phyloP scores from a whole-genome alignment of 2,329 filamentous ascomycete species.

The Exserohilum turcica region DNA sequence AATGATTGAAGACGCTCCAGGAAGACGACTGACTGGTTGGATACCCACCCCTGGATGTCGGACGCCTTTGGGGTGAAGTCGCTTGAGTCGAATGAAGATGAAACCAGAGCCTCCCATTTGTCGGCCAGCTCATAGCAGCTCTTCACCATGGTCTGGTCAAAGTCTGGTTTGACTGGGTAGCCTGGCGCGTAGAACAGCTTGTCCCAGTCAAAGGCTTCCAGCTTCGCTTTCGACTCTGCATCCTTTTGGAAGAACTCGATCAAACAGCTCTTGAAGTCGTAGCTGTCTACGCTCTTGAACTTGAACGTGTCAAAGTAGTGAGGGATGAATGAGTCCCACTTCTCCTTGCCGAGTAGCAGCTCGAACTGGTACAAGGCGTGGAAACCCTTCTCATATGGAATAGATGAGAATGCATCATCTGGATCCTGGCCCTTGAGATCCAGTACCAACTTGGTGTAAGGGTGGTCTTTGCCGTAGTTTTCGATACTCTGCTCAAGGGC shows the following conservation, averaged over 20 bases:
- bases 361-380: slow-evolving; percentile 92
- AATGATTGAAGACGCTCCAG: slow-evolving; percentile 78
- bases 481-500: slow-evolving; percentile 79
- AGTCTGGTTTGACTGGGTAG: slow-evolving; percentile 85
- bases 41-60: slow-evolving; percentile 76
- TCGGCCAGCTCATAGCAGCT: slow-evolving; percentile 80
- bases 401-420: slow-evolving; percentile 89
- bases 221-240: slow-evolving; percentile 63
- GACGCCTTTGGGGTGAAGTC: slow-evolving; percentile 64
- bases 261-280: slow-evolving; percentile 89
- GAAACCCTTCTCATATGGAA: slow-evolving; percentile 97
- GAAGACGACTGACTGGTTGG: slow-evolving; percentile 91
- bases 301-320: slow-evolving; percentile 90
- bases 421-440: slow-evolving; percentile 90
- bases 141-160: slow-evolving; percentile 86
- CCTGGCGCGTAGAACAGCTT: slow-evolving; percentile 87
- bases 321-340: slow-evolving; percentile 94
- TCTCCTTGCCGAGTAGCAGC: slow-evolving; percentile 78
- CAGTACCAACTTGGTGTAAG: slow-evolving; percentile 90
- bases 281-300: slow-evolving; percentile 86
- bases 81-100: slow-evolving; percentile 15
- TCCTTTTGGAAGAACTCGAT: slow-evolving; percentile 81
- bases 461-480: slow-evolving; percentile 79
- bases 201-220: slow-evolving; percentile 84
- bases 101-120: slow-evolving; percentile 71